phyloP scores from a whole-genome alignment of 139 green algal species.

The Gonium pectorale region DNA sequence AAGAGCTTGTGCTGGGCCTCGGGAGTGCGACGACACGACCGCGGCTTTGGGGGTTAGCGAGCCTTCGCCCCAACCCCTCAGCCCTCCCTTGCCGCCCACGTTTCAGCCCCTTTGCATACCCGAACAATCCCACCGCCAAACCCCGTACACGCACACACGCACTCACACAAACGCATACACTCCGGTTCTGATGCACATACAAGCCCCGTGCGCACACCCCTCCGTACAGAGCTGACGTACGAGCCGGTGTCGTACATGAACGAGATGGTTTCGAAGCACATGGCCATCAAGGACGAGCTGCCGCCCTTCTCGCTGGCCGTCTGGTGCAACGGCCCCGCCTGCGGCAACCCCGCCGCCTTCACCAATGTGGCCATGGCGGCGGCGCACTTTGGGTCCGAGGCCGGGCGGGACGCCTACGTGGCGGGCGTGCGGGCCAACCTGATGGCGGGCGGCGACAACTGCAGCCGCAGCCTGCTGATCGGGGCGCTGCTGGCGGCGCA shows the following conservation, averaged over 20 bases:
- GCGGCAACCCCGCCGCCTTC: conserved; percentile 54
- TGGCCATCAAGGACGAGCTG: conserved; percentile 42
- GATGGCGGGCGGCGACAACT: conserved; percentile 72
- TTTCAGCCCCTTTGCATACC: too few species aligned
- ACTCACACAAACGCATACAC: too few species aligned
- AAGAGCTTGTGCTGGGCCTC: too few species aligned
- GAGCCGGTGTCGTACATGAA: conserved; percentile 44
- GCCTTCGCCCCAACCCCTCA: too few species aligned
- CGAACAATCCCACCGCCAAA: too few species aligned
- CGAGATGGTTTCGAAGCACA: conserved; percentile 54
- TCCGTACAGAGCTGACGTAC: conserved; percentile 44
- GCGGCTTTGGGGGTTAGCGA: too few species aligned
- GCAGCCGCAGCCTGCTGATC: conserved; percentile 48
- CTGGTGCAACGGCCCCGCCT: conserved; percentile 55
- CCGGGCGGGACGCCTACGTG: conserved; percentile 52
- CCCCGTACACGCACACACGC: too few species aligned
- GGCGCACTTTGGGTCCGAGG: background rate
- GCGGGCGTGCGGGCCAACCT: conserved; percentile 70
- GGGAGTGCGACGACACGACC: too few species aligned
- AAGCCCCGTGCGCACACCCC: too few species aligned
- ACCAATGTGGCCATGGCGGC: conserved; percentile 57
- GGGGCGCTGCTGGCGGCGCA: conserved; percentile 60
- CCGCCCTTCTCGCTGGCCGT: conserved; percentile 48
- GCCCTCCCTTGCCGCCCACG: too few species aligned
- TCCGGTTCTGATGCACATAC: too few species aligned